These are phyloP conservation scores for Asterophora lycoperdoides DNA, from an alignment of 768 basidiomycete genomes.

Conservation along the genomic window DNA sequence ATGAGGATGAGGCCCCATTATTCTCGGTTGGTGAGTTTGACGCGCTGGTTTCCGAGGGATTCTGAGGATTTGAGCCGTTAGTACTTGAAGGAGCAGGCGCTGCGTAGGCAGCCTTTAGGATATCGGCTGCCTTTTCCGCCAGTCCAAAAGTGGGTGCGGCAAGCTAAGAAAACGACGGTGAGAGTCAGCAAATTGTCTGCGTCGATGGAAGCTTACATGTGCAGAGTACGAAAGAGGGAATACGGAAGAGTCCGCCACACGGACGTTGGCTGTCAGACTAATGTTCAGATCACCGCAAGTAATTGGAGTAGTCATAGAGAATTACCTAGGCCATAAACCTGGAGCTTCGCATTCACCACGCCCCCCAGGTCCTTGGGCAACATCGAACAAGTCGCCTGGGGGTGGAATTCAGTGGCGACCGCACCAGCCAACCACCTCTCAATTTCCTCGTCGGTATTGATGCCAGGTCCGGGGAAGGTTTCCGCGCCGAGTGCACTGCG, in stretches of 20 bases:
- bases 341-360: slow-evolving; percentile 52
- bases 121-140: slow-evolving; percentile 11
- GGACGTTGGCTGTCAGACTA: slow-evolving; percentile 36
- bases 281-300: neutral
- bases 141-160: slow-evolving; percentile 8
- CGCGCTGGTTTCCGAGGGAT: neutral
- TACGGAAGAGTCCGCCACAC: slow-evolving; percentile 27
- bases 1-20: neutral
- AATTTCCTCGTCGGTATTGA: slow-evolving; percentile 53
- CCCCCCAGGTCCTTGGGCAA: slow-evolving; percentile 50
- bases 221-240: slow-evolving; percentile 22
- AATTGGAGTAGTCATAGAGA: too few relatives aligned
- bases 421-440: slow-evolving; percentile 44
- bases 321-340: slow-evolving; percentile 48
- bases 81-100: neutral
- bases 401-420: slow-evolving; percentile 57
- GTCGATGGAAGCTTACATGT: slow-evolving; percentile 16
- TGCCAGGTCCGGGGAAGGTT: slow-evolving; percentile 42
- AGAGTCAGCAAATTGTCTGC: neutral
- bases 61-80: neutral
- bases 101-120: slow-evolving; percentile 2
- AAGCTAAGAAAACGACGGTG: slow-evolving; percentile 1
- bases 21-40: neutral
- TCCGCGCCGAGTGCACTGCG: slow-evolving; percentile 41
- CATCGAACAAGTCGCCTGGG: slow-evolving; percentile 55